Evolutionary conservation across 768 basidiomycete genomes (phyloP), one percentile per base, ranked within the genome.

Genomic region (Gloeostereum incarnatum): DNA sequence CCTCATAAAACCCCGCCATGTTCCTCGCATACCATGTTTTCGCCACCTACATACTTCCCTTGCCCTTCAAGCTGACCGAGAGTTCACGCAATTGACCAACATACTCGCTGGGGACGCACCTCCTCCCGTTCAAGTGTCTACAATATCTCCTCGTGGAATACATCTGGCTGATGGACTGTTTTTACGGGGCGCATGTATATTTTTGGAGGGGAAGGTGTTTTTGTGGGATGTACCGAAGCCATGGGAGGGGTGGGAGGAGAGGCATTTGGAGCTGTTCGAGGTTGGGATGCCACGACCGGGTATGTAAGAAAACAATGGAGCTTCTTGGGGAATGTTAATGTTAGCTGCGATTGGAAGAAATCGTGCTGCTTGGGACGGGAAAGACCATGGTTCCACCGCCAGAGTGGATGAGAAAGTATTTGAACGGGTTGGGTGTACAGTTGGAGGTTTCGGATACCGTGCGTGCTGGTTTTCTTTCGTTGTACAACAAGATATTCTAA

Each of bases 291-390:
- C 92, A 2, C 76, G 79, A 55, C 93, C 94, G 32, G 94, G 93
- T 91, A 43, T 43, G 78, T 59, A 10, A 6, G 24, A 13, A 16
- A 9, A 7, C 25, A n/a, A 35, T 18, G 5, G 6, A 6, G 16
- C n/a, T 5, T 9, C 14, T 25, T 31, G 7, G 16, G 17, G 24
- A 14, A 4, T 6, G 3, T 8, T 27, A 25, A 40, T 24, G 17
- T 31, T 26, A 11, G 4, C 37, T 38, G 17, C 5, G 4, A 26
- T 17, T 1, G 14, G 5, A 43, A 97, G 94, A 99, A 55, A 88
- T 99, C 26, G 59, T 98, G 21, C 56, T 98, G 2, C 63, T 99
- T 10, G 94, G 94, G 0, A 96, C 94, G 1, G 94, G 94, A 0
- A 69, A 67, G 45, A 69, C 67, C 5, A 69, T 82, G 16, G 60